Conservation (phyloP, 202 grass and related monocot genomes). For the Carex sylvatica region DNA sequence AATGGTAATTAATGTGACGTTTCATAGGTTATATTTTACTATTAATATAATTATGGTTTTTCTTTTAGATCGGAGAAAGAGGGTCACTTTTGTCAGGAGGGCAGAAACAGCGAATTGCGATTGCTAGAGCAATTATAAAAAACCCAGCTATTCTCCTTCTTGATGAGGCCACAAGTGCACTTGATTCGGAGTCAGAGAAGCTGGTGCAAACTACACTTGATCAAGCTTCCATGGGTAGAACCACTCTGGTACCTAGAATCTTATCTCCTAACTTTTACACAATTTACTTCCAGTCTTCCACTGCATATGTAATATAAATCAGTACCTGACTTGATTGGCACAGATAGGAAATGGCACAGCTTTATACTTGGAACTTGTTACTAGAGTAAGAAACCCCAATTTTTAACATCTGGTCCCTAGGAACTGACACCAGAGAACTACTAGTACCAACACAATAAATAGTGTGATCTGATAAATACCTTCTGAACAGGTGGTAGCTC, state of each 20-base stretch:
- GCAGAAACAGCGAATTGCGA: constrained; percentile 94
- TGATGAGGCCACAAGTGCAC: constrained; percentile 95
- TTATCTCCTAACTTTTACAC: background rate
- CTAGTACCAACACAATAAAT: background rate
- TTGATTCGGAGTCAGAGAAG: constrained; percentile 97
- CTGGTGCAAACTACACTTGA: constrained; percentile 91
- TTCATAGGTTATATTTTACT: background rate
- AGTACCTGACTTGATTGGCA: background rate
- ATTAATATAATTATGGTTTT: constrained; percentile 8
- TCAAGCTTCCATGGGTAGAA: constrained; percentile 99
- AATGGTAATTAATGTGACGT: background rate
- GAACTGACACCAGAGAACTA: background rate
- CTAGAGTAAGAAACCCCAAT: background rate
- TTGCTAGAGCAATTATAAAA: constrained; percentile 89
- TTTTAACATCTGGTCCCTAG: background rate
- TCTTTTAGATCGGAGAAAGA: constrained; percentile 82
- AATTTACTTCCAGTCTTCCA: background rate
- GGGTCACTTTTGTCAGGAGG: constrained; percentile 87
- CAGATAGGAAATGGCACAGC: background rate
- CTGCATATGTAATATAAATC: background rate
- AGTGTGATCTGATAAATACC: background rate
- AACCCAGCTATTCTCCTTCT: constrained; percentile 94
- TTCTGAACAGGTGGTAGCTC: constrained; percentile 77
- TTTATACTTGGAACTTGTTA: background rate
- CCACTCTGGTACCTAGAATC: constrained; percentile 60